Percentiles rank a stretch among this genome's conserved stretches.
These are phyloP conservation scores for Nannizziopsis barbatae DNA, from an alignment of 2,329 filamentous ascomycete genomes.

Conservation along the genomic window DNA sequence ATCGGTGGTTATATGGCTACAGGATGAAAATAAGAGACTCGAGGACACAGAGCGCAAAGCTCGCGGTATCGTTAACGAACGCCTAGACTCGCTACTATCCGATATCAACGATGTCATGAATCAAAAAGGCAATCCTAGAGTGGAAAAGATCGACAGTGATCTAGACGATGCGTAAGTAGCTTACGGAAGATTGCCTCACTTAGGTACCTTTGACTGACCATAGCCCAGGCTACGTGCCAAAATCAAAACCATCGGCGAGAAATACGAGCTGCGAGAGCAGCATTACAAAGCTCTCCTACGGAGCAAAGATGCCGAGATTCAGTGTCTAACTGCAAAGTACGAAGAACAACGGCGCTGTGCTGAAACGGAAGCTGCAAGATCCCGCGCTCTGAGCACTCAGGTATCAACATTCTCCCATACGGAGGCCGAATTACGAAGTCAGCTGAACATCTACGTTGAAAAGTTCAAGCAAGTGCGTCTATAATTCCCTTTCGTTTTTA, in stretches of 20 bases:
- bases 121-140: slow-evolving; percentile 71
- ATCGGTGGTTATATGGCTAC: slow-evolving; percentile 15
- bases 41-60: slow-evolving; percentile 77
- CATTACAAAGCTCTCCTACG: slow-evolving; percentile 88
- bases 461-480: slow-evolving; percentile 93
- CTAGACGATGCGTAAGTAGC: slow-evolving; percentile 69
- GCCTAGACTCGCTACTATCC: slow-evolving; percentile 65
- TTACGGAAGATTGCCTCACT: not conserved
- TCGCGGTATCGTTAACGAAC: slow-evolving; percentile 71
- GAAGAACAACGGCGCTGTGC: slow-evolving; percentile 84
- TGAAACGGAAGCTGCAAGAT: slow-evolving; percentile 67
- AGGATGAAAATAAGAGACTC: slow-evolving; percentile 88
- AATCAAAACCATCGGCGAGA: slow-evolving; percentile 85
- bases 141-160: slow-evolving; percentile 71
- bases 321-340: slow-evolving; percentile 76
- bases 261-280: slow-evolving; percentile 89
- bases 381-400: slow-evolving; percentile 76
- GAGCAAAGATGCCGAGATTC: slow-evolving; percentile 90
- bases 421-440: slow-evolving; percentile 82
- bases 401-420: slow-evolving; percentile 94
- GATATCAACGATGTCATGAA: slow-evolving; percentile 83
- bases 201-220: not conserved
- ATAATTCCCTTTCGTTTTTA: not conserved
- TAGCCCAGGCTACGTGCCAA: slow-evolving; percentile 51
- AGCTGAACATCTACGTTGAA: slow-evolving; percentile 96